These are phyloP conservation scores for Venturia asperata DNA, from an alignment of 2,329 filamentous ascomycete genomes.

Conservation along the genomic window DNA sequence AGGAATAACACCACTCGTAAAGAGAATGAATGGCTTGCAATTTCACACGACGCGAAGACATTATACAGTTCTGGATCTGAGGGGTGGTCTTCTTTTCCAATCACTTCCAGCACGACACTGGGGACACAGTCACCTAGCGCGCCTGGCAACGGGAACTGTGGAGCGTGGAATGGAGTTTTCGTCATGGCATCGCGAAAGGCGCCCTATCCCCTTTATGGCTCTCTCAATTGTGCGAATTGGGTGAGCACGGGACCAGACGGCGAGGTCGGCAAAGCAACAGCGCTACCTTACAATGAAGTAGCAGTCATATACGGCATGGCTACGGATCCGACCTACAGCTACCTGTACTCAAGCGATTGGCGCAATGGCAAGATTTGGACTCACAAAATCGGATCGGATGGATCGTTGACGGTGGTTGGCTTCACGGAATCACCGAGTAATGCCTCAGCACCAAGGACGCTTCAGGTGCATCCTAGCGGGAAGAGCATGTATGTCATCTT, in stretches of 20 bases:
- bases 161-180: slow-evolving; percentile 6
- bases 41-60: slow-evolving; percentile 16
- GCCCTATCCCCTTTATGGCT: slow-evolving; percentile 15
- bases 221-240: slow-evolving; percentile 11
- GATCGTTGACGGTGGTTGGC: slow-evolving; percentile 62
- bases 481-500: slow-evolving; percentile 78
- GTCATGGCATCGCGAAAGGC: slow-evolving; percentile 16
- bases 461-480: slow-evolving; percentile 71
- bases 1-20: slow-evolving; percentile 14
- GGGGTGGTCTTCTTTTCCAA: slow-evolving; percentile 17
- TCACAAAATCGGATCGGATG: slow-evolving; percentile 59
- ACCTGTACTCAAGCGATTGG: slow-evolving; percentile 73
- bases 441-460: slow-evolving; percentile 78
- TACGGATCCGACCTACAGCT: slow-evolving; percentile 64
- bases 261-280: slow-evolving; percentile 14
- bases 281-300: slow-evolving; percentile 56
- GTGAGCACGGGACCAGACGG: neutral
- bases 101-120: slow-evolving; percentile 14
- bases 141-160: slow-evolving; percentile 8
- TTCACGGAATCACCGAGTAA: slow-evolving; percentile 62
- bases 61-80: slow-evolving; percentile 12
- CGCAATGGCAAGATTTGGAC: slow-evolving; percentile 76
- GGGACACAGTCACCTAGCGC: neutral
- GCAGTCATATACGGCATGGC: slow-evolving; percentile 77
- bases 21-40: slow-evolving; percentile 18